A percentile compares a stretch with the other conserved stretches of the same genome.
Evolutionary conservation across 495 filamentous ascomycete species (phyloP).

Genomic region (Penicillium nucicola): DNA sequence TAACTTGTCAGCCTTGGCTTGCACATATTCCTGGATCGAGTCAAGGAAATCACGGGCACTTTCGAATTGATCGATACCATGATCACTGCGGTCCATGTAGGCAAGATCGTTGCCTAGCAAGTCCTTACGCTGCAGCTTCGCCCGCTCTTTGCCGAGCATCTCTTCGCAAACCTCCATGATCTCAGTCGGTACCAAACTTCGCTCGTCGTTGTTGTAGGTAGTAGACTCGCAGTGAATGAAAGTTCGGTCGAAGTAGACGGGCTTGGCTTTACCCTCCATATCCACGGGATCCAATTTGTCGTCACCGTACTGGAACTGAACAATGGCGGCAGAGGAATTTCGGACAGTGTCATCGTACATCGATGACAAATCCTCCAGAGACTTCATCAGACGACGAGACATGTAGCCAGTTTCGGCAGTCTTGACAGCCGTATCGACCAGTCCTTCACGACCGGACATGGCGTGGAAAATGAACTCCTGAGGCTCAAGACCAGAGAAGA

Average conservation of each 20-base stretch:
- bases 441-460: slow-evolving; percentile 95
- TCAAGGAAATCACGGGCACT: slow-evolving; percentile 79
- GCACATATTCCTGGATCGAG: slow-evolving; percentile 68
- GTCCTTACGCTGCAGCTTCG: slow-evolving; percentile 59
- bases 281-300: slow-evolving; percentile 93
- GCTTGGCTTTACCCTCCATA: slow-evolving; percentile 93
- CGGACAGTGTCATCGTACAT: slow-evolving; percentile 93
- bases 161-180: slow-evolving; percentile 63
- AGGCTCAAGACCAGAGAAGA: slow-evolving; percentile 87
- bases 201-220: slow-evolving; percentile 75
- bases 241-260: slow-evolving; percentile 89
- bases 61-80: slow-evolving; percentile 78
- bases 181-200: slow-evolving; percentile 67
- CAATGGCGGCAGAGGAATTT: slow-evolving; percentile 77
- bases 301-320: slow-evolving; percentile 96
- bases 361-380: slow-evolving; percentile 86
- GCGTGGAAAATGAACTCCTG: slow-evolving; percentile 98
- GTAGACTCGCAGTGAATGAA: slow-evolving; percentile 78
- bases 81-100: slow-evolving; percentile 63
- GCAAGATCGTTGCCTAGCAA: slow-evolving; percentile 48
- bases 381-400: slow-evolving; percentile 98
- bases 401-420: slow-evolving; percentile 99
- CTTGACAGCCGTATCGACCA: slow-evolving; percentile 99
- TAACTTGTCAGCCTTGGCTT: slow-evolving; percentile 53
- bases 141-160: slow-evolving; percentile 61